A percentile compares a stretch with the other conserved stretches of the same genome.
Conservation (phyloP, 208 protist species). For the Trypanosoma boissoni region DNA sequence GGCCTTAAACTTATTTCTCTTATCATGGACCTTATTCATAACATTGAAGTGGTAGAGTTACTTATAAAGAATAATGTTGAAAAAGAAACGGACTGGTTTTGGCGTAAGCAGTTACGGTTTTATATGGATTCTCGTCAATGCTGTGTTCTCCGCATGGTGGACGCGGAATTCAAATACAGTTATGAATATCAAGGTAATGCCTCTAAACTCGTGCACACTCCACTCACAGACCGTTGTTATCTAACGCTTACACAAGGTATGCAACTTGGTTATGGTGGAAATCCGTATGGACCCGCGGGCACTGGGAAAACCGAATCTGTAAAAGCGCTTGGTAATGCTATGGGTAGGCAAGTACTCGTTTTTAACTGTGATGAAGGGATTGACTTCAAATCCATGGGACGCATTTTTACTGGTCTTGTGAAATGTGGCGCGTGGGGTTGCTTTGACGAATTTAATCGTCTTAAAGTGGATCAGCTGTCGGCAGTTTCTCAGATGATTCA, state of each 20-base stretch:
- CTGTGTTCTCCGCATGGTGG: constrained; percentile 93
- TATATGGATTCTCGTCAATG: constrained; percentile 74
- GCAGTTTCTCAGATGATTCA: constrained; percentile 99
- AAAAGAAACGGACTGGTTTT: constrained; percentile 92
- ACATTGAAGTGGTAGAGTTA: constrained; percentile 95
- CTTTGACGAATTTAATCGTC: constrained; percentile 99
- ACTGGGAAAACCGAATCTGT: constrained; percentile 99
- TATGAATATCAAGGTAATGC: constrained; percentile 99
- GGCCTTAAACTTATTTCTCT: constrained; percentile 95
- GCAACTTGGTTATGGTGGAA: constrained; percentile 97
- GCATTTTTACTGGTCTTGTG: constrained; percentile 99
- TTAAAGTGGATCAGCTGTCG: constrained; percentile 98
- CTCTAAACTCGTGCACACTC: constrained; percentile 97
- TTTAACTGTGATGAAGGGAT: constrained; percentile 99
- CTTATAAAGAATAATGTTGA: constrained; percentile 79
- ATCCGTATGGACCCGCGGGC: constrained; percentile 98
- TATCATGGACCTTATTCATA: constrained; percentile 98
- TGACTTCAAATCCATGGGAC: constrained; percentile 98
- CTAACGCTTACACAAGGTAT: constrained; percentile 98
- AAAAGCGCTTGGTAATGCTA: constrained; percentile 96
- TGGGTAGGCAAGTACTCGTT: constrained; percentile 98
- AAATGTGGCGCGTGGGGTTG: constrained; percentile 99
- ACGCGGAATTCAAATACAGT: constrained; percentile 95
- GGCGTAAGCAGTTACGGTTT: constrained; percentile 97
- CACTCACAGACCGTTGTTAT: constrained; percentile 98